Evolutionary conservation across 441 rosid species (phyloP), one percentile per base, ranked within the genome.

Genomic region (Macaranga tanarius): DNA sequence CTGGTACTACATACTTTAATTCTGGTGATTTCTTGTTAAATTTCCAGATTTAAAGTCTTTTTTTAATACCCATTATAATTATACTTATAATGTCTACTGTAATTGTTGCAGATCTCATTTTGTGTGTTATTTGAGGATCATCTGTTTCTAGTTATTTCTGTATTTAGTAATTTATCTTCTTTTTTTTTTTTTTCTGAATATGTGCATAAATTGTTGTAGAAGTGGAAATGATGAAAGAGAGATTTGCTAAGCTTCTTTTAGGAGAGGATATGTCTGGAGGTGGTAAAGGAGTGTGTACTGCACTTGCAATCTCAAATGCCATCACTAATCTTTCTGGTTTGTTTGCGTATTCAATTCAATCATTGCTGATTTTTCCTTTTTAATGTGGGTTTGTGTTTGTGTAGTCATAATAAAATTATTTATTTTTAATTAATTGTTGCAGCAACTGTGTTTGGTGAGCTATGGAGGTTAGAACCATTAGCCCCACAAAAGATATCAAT

Each of bases 191-290:
- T 13, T 20, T 28, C 22, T 59, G 38, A 2, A n/a, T 17, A 17
- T 0, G 7, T 34, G 12, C 66, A n/a, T 2, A 25, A 20, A 48
- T 15, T 54, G 70, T 44, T 68, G 75, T 67, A 92, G 98, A 92
- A 75, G 78, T 86, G 70, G 99, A 92, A 82, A 86, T 92, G 98
- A 92, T 95, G 99, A 95, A 90, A 77, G 98, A 92, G 84, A 90
- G 98, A 84, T 95, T 91, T 73, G 97, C 98, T 3, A 95, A 95
- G 90, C 89, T 95, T 60, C 95, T 95, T 60, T 78, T 95, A 2
- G 99, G 99, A 62, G 99, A 95, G 70, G 99, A 95, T 79, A 95
- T 95, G 99, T 95, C 99, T 13, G 99, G 98, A 13, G 96, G 99
- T 58, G 97, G 98, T 15, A 91, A 95, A 82, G 99, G 99, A 47